phyloP scores from a whole-genome alignment of 2,329 filamentous ascomycete species.

The Sporothrix sp. region DNA sequence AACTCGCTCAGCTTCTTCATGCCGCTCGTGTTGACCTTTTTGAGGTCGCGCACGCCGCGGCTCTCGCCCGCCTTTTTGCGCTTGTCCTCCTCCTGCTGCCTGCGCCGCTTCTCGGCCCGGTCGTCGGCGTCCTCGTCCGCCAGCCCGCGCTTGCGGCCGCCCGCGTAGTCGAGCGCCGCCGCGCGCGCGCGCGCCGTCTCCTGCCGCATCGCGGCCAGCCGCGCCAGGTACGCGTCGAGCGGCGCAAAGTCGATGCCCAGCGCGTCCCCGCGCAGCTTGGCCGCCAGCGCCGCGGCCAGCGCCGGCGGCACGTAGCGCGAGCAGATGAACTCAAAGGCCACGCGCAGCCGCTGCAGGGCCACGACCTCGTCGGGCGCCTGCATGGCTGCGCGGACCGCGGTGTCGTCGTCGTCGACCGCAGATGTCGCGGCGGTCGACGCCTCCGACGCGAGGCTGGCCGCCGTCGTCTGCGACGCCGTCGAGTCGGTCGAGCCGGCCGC shows the following conservation, averaged over 20 bases:
- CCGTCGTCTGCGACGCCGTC: conserved; percentile 34
- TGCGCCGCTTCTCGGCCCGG: conserved; percentile 70
- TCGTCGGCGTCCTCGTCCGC: conserved; percentile 56
- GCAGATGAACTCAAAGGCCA: conserved; percentile 55
- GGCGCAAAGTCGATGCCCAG: conserved; percentile 52
- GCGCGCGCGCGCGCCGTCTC: conserved; percentile 62
- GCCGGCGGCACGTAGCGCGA: conserved; percentile 47
- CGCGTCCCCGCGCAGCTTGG: conserved; percentile 26
- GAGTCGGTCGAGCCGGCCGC: conserved; percentile 26
- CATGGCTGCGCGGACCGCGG: conserved; percentile 32
- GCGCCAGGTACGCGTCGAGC: conserved; percentile 58
- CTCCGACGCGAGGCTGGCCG: conserved; percentile 18
- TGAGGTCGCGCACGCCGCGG: conserved; percentile 65
- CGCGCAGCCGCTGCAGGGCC: conserved; percentile 52
- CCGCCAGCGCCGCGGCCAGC: conserved; percentile 34
- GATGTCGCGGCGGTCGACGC: conserved; percentile 26
- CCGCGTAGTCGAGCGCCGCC: conserved; percentile 53
- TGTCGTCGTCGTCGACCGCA: conserved; percentile 9
- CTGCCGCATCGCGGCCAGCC: conserved; percentile 56
- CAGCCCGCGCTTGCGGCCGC: conserved; percentile 46
- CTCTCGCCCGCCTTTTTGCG: conserved; percentile 69
- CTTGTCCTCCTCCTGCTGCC: conserved; percentile 81
- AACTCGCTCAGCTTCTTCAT: conserved; percentile 98
- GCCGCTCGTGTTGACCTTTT: conserved; percentile 81
- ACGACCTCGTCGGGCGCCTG: conserved; percentile 39